phyloP scores from a whole-genome alignment of 2,329 filamentous ascomycete species.

The Fusarium papillatum region DNA sequence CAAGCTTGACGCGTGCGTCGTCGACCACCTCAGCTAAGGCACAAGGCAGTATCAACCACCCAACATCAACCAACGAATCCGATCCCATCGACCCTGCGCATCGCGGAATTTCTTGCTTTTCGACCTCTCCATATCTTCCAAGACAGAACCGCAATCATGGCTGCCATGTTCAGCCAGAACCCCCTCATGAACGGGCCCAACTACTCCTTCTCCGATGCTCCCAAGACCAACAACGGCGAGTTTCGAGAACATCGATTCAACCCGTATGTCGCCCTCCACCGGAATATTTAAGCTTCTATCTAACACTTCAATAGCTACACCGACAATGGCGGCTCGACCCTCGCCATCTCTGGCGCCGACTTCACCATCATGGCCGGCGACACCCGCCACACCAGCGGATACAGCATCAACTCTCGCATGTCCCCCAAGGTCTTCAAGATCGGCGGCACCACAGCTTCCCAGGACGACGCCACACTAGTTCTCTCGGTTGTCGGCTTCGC shows the following conservation, averaged over 20 bases:
- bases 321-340: slow-evolving; percentile 96
- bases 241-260: slow-evolving; percentile 87
- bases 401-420: slow-evolving; percentile 99
- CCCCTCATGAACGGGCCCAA: slow-evolving; percentile 77
- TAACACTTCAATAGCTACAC: slow-evolving; percentile 77
- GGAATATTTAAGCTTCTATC: background rate
- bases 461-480: slow-evolving; percentile 88
- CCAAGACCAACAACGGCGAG: slow-evolving; percentile 66
- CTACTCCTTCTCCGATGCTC: slow-evolving; percentile 76
- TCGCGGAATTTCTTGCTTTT: background rate
- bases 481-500: slow-evolving; percentile 96
- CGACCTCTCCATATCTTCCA: background rate
- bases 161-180: slow-evolving; percentile 79
- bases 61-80: slow-evolving; percentile 22
- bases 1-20: slow-evolving; percentile 60
- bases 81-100: slow-evolving; percentile 21
- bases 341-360: slow-evolving; percentile 93
- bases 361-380: slow-evolving; percentile 98
- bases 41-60: slow-evolving; percentile 38
- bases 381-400: slow-evolving; percentile 94
- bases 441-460: slow-evolving; percentile 88
- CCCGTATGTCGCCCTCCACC: slow-evolving; percentile 72
- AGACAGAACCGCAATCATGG: slow-evolving; percentile 59
- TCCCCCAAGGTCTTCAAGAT: slow-evolving; percentile 98
- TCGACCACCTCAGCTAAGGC: slow-evolving; percentile 47